A percentile compares a stretch with the other conserved stretches of the same genome.
These are phyloP conservation scores for Fusarium agapanthi DNA, from an alignment of 2,329 filamentous ascomycete genomes.

Conservation along the genomic window DNA sequence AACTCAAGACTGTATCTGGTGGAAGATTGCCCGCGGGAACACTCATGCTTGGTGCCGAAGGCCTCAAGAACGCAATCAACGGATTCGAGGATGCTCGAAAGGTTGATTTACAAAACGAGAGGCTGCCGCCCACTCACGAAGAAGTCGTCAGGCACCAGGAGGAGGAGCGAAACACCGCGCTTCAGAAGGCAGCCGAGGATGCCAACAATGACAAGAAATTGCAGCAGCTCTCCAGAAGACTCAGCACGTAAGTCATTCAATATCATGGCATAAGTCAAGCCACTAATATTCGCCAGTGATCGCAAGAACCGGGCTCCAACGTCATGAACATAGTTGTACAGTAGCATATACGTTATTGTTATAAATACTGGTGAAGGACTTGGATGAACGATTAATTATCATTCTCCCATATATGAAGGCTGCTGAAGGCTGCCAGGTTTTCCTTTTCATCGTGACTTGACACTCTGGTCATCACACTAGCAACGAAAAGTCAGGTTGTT, in stretches of 20 bases:
- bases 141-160: slow-evolving; percentile 87
- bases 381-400: slow-evolving; percentile 33
- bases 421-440: slow-evolving; percentile 29
- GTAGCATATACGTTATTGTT: slow-evolving; percentile 40
- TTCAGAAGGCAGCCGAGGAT: slow-evolving; percentile 86
- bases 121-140: slow-evolving; percentile 89
- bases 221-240: slow-evolving; percentile 85
- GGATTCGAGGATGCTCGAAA: slow-evolving; percentile 97
- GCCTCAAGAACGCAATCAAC: slow-evolving; percentile 97
- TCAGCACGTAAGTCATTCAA: slow-evolving; percentile 80
- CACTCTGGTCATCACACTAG: slow-evolving; percentile 13
- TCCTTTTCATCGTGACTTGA: slow-evolving; percentile 33
- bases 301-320: slow-evolving; percentile 42
- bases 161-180: slow-evolving; percentile 80
- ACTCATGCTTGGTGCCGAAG: slow-evolving; percentile 96
- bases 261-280: background rate
- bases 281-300: slow-evolving; percentile 30
- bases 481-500: slow-evolving; percentile 11
- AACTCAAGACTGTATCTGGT: slow-evolving; percentile 95
- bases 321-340: slow-evolving; percentile 40
- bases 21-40: slow-evolving; percentile 93
- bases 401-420: slow-evolving; percentile 28
- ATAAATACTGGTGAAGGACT: slow-evolving; percentile 27
- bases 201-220: slow-evolving; percentile 92
- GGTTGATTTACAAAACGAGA: slow-evolving; percentile 96